Evolutionary conservation across 2,329 filamentous ascomycete genomes (phyloP), one percentile per base, ranked within the genome.

Genomic region (Cytospora paraplurivora): DNA sequence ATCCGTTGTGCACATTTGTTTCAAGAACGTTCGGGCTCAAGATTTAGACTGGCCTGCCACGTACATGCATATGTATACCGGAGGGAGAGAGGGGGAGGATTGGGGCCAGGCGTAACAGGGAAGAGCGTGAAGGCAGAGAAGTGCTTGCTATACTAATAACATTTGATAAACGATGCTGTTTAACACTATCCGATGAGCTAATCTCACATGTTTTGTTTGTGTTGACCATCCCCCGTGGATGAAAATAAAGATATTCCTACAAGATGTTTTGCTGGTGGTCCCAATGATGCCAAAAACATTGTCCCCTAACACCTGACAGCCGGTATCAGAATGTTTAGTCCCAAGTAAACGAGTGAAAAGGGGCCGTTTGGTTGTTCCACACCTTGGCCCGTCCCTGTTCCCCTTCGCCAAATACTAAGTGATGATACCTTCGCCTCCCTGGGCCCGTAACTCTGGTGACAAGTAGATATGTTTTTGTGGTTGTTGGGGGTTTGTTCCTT

Each of bases 171-270:
- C 21, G 38, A 58, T 5, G 10, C 32, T 35, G 35, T 34, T 54
- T 51, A 32, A 7, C 51, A 35, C 12, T 44, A 32, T 51, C 37
- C 35, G 21, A 54, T 13, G 27, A 44, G 58, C 52, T 47, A 21
- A 21, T 41, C 47, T 52, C 38, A 32, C 21, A 35, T 56, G 56
- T 49, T 19, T 41, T 34, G 35, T 41, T 34, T 50, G 34, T 47
- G 37, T 27, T 17, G n/a, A 44, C 41, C 49, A 53, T 35, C 27
- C 27, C 53, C 50, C n/a, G 41, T 34, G 32, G 54, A 51, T 38
- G 19, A 56, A 61, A 58, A 41, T 49, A 21, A 55, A 32, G 52
- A 41, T 62, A 37, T 55, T 62, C 33, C 51, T 62, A 65, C 63
- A 65, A 59, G 63, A 64, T 54, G 34, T 27, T 7, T 19, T 21